phyloP scores from a whole-genome alignment of 192 early-diverging fungal species.

The Podila epicladia region DNA sequence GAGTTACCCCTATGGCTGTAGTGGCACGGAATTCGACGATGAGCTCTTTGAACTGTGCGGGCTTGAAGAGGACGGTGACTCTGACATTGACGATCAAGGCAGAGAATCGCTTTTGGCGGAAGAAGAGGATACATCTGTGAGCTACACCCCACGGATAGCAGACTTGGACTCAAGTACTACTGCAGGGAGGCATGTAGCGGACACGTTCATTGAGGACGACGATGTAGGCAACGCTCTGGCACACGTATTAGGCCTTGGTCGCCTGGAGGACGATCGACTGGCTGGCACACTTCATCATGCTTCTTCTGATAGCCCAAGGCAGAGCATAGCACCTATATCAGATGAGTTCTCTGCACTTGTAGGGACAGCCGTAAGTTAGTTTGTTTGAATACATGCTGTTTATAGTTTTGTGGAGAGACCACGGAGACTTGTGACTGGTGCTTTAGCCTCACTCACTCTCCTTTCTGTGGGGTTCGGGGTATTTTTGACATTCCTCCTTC shows the following conservation, averaged over 20 bases:
- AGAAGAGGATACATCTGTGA: neutral
- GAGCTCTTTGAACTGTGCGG: neutral
- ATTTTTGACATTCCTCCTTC: no score
- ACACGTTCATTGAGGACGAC: neutral
- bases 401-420: no score
- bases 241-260: neutral
- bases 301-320: no score
- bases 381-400: no score
- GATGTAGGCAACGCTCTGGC: neutral
- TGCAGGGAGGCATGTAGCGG: neutral
- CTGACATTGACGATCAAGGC: neutral
- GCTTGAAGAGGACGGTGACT: neutral
- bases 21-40: constrained; percentile 3
- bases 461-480: no score
- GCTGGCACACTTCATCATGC: neutral
- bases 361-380: no score
- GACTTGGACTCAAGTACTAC: neutral
- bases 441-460: no score
- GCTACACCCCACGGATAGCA: neutral
- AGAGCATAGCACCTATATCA: no score
- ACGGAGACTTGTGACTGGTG: no score
- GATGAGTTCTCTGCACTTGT: no score
- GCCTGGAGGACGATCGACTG: neutral
- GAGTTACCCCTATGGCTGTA: neutral
- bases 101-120: neutral